Evolutionary conservation across 2,329 filamentous ascomycete species (phyloP), one percentile per base, ranked within the genome.

Genomic region (Fusarium cyanostomum): DNA sequence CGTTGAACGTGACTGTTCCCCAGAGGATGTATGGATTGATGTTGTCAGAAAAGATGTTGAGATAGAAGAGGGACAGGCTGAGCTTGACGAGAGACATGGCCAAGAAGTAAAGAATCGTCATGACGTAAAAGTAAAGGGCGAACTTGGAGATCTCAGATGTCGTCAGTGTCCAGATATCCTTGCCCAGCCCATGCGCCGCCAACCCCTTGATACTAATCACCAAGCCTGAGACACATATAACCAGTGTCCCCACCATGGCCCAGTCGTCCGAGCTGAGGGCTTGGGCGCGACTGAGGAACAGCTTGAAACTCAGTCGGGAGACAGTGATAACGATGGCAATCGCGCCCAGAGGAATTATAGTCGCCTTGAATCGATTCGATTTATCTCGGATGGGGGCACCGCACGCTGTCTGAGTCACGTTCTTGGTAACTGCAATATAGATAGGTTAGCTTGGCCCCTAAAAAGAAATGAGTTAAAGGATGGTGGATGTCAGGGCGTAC

Each of bases 51-150:
- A 81, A 81, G 41, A 81, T 77, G 15, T 75, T 71, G 13, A 79
- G 69, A 52, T 80, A 81, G 57, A 82, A 79, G 52, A 76, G 72
- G 7, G 80, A 61, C 10, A 82, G 64, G 1, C 79, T 77, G 21
- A 79, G 65, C 62, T 81, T 80, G 35, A 78, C 71, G 6, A 79
- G 61, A 10, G 74, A 72, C 48, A 78, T 71, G 28, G 76, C 71
- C 1, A 72, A 27, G 60, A 80, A 75, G 63, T 81, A 81, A 16
- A 80, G 67, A 0, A 78, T 67, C 35, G 78, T 74, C 4, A 76
- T 62, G 7, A 75, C 21, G 60, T 71, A 77, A 51, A 78, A 77
- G 39, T 52, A 74, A 4, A 64, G 51, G 7, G 59, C 68, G 16
- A 75, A 76, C 1, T 50, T 30, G 4, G 55, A 57, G n/a, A 72